A percentile compares a stretch with the other conserved stretches of the same genome.
These are phyloP conservation scores for Coemansia sp. DNA, from an alignment of 192 early-diverging fungal genomes.

Conservation along the genomic window DNA sequence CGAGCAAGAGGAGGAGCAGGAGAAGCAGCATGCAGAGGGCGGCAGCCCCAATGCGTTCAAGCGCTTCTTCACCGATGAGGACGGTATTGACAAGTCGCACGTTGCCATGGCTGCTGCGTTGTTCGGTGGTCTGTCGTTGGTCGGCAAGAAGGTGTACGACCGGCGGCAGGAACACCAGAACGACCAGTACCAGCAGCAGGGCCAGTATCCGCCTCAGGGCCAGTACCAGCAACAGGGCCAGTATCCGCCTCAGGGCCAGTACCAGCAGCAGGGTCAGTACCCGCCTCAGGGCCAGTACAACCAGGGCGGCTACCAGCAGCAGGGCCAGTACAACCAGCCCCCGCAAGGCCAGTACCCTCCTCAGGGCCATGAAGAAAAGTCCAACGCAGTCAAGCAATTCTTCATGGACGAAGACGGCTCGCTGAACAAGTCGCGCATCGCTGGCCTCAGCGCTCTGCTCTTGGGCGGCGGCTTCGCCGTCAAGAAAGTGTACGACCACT, in stretches of 20 bases:
- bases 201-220: conserved; percentile 3
- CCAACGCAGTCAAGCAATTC: conserved; percentile 17
- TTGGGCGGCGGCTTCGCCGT: conserved; percentile 13
- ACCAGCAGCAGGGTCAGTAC: neutral
- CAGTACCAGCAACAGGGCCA: conserved; percentile 10
- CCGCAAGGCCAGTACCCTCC: neutral
- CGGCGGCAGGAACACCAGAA: conserved; percentile 13
- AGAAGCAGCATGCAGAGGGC: conserved; percentile 7
- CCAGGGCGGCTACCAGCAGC: conserved; percentile 11
- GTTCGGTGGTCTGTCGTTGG: conserved; percentile 12
- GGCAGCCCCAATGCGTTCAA: conserved; percentile 13
- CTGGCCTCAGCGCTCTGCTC: neutral
- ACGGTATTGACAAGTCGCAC: conserved; percentile 34
- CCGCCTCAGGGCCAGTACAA: conserved; percentile 14
- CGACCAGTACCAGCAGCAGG: conserved; percentile 4
- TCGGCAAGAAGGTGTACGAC: conserved; percentile 33
- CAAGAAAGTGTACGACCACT: conserved; percentile 19
- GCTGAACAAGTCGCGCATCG: conserved; percentile 8
- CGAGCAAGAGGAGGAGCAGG: conserved; percentile 12
- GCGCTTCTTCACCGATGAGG: conserved; percentile 29
- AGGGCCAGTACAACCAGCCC: neutral
- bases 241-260: no score
- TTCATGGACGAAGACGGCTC: conserved; percentile 22
- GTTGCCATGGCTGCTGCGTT: conserved; percentile 19
- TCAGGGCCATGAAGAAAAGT: neutral